Conservation (phyloP, 2,329 filamentous ascomycete species). For the Ophiosphaerella narmari region DNA sequence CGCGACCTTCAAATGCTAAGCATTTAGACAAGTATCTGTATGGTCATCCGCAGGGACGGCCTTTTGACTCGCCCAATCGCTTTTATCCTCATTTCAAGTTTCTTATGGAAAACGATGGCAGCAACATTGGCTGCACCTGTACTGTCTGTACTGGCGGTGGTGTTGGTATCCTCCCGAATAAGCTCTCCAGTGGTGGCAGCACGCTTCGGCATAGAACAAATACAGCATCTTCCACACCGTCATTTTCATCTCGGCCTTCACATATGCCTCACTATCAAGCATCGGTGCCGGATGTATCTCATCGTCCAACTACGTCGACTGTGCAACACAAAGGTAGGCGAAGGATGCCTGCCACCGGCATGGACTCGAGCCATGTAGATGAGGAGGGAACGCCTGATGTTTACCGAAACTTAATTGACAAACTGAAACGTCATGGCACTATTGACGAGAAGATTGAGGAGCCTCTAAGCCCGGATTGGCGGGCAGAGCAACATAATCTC, state of each 20-base stretch:
- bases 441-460: slow-evolving; percentile 57
- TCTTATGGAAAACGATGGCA: slow-evolving; percentile 56
- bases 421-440: slow-evolving; percentile 48
- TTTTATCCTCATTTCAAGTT: slow-evolving; percentile 63
- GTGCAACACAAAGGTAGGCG: slow-evolving; percentile 21
- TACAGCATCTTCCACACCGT: slow-evolving; percentile 3
- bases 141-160: slow-evolving; percentile 49
- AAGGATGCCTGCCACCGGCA: slow-evolving; percentile 21
- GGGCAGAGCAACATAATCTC: slow-evolving; percentile 53
- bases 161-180: slow-evolving; percentile 20
- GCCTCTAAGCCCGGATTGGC: slow-evolving; percentile 61
- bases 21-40: slow-evolving; percentile 61
- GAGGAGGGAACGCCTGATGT: slow-evolving; percentile 61
- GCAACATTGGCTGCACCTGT: slow-evolving; percentile 54
- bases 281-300: not conserved
- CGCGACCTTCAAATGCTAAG: slow-evolving; percentile 46
- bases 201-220: slow-evolving; percentile 2
- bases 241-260: too few species aligned
- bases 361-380: slow-evolving; percentile 45
- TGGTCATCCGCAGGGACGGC: slow-evolving; percentile 58
- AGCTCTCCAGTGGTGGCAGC: slow-evolving; percentile 7
- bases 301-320: not conserved
- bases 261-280: not conserved
- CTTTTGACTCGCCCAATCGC: slow-evolving; percentile 58
- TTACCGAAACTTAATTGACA: slow-evolving; percentile 55